Evolutionary conservation across 371 early-diverging fungal species (phyloP).

Genomic region (Mucor velutinosus): DNA sequence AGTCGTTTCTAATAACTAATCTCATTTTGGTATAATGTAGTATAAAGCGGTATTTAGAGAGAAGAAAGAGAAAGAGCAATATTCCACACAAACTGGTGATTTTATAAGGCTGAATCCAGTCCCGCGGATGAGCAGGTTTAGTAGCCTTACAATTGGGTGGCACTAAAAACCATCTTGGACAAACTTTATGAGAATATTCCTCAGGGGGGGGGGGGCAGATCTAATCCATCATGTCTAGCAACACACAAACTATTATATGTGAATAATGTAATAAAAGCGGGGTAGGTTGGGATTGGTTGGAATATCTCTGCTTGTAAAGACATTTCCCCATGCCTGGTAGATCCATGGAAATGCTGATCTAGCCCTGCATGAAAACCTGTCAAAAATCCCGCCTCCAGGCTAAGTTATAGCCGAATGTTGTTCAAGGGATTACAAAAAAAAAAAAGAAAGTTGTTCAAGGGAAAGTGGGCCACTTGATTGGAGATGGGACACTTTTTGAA

Average conservation of each 20-base stretch:
- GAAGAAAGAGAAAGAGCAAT: conserved; percentile 5
- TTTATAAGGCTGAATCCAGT: background rate
- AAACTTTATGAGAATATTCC: background rate
- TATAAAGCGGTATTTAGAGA: background rate
- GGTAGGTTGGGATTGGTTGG: background rate
- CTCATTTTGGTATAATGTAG: conserved; percentile 56
- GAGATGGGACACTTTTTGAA: no score
- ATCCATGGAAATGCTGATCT: background rate
- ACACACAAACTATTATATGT: background rate
- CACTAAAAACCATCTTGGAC: background rate
- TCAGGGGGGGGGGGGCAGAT: background rate
- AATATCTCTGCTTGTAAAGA: background rate
- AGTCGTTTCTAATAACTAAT: conserved; percentile 71
- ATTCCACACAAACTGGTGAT: background rate
- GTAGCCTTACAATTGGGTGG: background rate
- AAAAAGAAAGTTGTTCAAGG: no score
- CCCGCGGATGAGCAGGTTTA: background rate
- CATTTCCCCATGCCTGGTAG: background rate
- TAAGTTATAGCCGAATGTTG: background rate
- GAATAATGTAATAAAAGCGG: background rate
- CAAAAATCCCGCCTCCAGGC: background rate
- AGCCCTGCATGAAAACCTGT: background rate
- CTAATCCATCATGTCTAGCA: background rate
- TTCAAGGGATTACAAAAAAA: no score
- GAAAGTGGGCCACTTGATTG: no score